A percentile compares a stretch with the other conserved stretches of the same genome.
These are phyloP conservation scores for Ceratocystis cubensis DNA, from an alignment of 2,329 filamentous ascomycete species.

Conservation along the genomic window DNA sequence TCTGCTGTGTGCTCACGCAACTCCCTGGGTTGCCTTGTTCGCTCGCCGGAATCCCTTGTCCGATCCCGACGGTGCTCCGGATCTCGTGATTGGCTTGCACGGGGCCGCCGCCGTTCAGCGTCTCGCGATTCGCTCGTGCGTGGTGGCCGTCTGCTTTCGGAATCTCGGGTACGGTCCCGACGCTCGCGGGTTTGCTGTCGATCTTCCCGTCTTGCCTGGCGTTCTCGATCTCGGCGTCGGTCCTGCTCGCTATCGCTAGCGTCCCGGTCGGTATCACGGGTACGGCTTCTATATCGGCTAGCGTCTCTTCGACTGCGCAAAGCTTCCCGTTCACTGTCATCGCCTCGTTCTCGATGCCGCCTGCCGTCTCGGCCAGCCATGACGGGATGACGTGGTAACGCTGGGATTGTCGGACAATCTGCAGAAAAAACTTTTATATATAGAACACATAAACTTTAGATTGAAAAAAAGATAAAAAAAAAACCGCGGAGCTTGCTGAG, in stretches of 20 bases:
- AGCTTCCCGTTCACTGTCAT: constrained; percentile 18
- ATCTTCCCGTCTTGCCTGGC: constrained; percentile 10
- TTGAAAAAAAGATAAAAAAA: background rate
- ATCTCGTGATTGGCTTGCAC: background rate
- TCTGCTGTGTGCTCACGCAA: background rate
- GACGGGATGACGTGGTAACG: constrained; percentile 11
- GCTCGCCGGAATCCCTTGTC: background rate
- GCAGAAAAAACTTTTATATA: background rate
- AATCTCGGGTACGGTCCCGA: background rate
- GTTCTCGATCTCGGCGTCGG: constrained; percentile 12
- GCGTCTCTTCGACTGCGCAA: constrained; percentile 11
- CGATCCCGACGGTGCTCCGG: background rate
- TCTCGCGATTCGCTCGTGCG: background rate
- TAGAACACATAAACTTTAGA: background rate
- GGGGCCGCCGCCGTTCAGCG: background rate
- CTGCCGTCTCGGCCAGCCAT: constrained; percentile 11
- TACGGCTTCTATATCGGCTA: constrained; percentile 12
- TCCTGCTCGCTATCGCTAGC: constrained; percentile 1
- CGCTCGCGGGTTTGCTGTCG: constrained; percentile 5
- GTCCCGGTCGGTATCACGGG: constrained; percentile 3
- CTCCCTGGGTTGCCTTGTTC: background rate
- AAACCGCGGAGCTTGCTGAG: background rate
- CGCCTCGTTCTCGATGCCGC: constrained; percentile 20
- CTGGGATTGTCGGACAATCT: background rate
- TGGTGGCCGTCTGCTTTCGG: background rate